These are phyloP conservation scores for Pichia sp. DNA, from an alignment of 1,139 yeast genomes.

Conservation along the genomic window DNA sequence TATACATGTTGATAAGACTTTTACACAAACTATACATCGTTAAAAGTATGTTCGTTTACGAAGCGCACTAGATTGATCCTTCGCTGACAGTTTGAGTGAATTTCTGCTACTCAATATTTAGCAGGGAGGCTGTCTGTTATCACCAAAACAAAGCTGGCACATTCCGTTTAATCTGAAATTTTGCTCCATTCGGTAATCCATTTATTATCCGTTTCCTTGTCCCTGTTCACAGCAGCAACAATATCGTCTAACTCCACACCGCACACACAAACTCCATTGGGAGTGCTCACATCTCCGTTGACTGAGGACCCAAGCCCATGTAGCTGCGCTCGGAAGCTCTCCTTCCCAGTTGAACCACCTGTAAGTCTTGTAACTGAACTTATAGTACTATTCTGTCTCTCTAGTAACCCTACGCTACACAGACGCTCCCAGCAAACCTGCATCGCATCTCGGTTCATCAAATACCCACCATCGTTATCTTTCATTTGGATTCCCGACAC, in stretches of 20 bases:
- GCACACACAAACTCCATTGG: slow-evolving; percentile 6
- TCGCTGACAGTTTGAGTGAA: too few relatives aligned
- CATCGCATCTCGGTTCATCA: slow-evolving; percentile 16
- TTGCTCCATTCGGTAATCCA: neutral
- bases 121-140: too few relatives aligned
- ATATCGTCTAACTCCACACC: slow-evolving; percentile 7
- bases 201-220: neutral
- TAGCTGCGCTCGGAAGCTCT: too few relatives aligned
- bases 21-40: too few relatives aligned
- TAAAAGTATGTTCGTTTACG: too few relatives aligned
- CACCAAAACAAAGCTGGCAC: too few relatives aligned
- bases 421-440: slow-evolving; percentile 23
- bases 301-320: too few relatives aligned
- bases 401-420: slow-evolving; percentile 16
- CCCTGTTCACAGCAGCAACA: neutral
- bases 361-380: neutral
- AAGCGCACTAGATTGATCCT: too few relatives aligned
- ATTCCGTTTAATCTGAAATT: too few relatives aligned
- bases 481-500: slow-evolving; percentile 12
- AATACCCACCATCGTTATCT: slow-evolving; percentile 4
- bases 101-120: too few relatives aligned
- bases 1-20: too few relatives aligned
- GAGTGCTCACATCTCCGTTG: slow-evolving; percentile 4
- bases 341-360: too few relatives aligned
- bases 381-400: neutral